Conservation (phyloP, 768 basidiomycete species). For the Podaxis sp. region DNA sequence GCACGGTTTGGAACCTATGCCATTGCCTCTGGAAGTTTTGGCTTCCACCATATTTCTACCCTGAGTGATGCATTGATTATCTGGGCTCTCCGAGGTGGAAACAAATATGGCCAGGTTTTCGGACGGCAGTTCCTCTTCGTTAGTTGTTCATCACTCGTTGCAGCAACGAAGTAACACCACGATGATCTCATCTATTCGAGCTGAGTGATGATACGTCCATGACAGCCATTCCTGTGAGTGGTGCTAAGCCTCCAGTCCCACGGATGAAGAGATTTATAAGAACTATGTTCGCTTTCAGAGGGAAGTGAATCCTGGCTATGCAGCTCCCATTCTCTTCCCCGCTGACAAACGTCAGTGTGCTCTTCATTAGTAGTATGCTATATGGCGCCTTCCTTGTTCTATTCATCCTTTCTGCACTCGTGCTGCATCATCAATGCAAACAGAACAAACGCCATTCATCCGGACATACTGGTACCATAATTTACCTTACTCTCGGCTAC, state of each 20-base stretch:
- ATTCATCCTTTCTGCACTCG: constrained; percentile 1
- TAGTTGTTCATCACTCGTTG: neutral
- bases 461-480: neutral
- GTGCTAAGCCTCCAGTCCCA: no score
- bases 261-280: neutral
- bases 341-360: neutral
- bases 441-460: neutral
- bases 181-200: neutral
- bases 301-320: neutral
- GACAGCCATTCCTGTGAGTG: neutral
- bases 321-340: neutral
- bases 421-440: constrained; percentile 1
- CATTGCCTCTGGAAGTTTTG: no score
- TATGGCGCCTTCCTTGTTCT: constrained; percentile 4
- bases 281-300: neutral
- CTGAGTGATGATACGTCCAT: neutral
- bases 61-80: neutral
- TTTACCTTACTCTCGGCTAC: constrained; percentile 4
- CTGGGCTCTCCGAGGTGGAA: neutral
- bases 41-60: neutral
- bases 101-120: no score
- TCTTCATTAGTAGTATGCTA: neutral
- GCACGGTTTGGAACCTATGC: neutral
- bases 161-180: neutral
- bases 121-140: no score